Evolutionary conservation across 176 grass and related monocot genomes (phyloP).

Genomic region (Oryza rufipogon): DNA sequence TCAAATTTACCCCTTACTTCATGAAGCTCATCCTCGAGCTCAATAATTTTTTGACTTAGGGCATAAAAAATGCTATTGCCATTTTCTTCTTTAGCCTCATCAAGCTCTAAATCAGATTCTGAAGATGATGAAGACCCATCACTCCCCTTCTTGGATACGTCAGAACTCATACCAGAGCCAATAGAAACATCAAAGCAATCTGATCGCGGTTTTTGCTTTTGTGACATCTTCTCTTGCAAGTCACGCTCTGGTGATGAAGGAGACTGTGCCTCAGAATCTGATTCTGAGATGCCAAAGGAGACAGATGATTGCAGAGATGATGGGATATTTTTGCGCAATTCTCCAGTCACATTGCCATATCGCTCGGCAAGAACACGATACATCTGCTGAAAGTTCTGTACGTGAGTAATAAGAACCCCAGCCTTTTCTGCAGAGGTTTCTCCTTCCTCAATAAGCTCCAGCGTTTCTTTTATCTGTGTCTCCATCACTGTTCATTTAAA

Average conservation of each 20-base stretch:
- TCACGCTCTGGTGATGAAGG: conserved; percentile 36
- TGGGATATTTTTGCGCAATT: conserved; percentile 71
- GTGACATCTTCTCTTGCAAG: conserved; percentile 43
- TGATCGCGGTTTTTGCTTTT: conserved; percentile 35
- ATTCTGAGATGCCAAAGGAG: conserved; percentile 55
- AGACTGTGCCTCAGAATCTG: conserved; percentile 67
- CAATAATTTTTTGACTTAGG: conserved; percentile 67
- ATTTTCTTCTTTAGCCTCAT: conserved; percentile 57
- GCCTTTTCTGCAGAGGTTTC: conserved; percentile 83
- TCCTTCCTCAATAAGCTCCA: conserved; percentile 64
- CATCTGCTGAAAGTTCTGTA: conserved; percentile 74
- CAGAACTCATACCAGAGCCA: conserved; percentile 58
- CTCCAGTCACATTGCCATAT: conserved; percentile 79
- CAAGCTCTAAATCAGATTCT: conserved; percentile 75
- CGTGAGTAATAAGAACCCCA: conserved; percentile 59
- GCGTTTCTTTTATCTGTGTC: conserved; percentile 75
- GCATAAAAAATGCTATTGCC: conserved; percentile 56
- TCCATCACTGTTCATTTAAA: conserved; percentile 75
- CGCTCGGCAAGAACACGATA: conserved; percentile 72
- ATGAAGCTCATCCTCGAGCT: conserved; percentile 75
- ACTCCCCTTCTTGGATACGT: conserved; percentile 62
- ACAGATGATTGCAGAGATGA: conserved; percentile 69
- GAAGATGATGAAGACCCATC: conserved; percentile 77
- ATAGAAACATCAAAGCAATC: conserved; percentile 57
- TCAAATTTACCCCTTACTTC: conserved; percentile 61